Evolutionary conservation across 176 grass and related monocot genomes (phyloP).

Genomic region (Bromus sterilis): DNA sequence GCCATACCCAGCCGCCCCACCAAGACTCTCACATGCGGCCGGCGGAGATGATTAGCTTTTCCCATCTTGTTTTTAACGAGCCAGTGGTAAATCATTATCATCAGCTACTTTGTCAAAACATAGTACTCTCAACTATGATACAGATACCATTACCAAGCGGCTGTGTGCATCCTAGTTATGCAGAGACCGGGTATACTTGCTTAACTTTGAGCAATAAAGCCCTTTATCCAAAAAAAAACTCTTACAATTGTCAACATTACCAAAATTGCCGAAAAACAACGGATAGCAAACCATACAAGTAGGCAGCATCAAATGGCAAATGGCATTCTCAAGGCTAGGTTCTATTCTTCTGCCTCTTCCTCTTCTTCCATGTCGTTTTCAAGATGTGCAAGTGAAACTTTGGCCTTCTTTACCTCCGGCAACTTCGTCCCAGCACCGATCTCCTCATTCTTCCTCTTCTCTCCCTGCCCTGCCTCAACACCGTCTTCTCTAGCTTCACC

Average conservation of each 20-base stretch:
- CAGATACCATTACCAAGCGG: background rate
- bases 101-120: background rate
- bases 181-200: too few relatives aligned
- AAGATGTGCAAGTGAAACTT: conserved; percentile 84
- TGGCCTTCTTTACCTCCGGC: conserved; percentile 41
- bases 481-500: conserved; percentile 19
- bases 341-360: conserved; percentile 31
- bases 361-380: conserved; percentile 61
- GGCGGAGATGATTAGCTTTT: too few relatives aligned
- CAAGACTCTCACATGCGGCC: too few relatives aligned
- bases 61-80: background rate
- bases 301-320: background rate
- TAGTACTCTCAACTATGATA: background rate
- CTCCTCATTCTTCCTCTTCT: conserved; percentile 59
- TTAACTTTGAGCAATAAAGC: too few relatives aligned
- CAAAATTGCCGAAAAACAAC: background rate
- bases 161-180: too few relatives aligned
- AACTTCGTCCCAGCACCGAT: conserved; percentile 1
- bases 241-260: background rate
- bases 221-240: too few relatives aligned
- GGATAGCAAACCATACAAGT: background rate
- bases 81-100: background rate
- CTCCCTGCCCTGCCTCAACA: conserved; percentile 18
- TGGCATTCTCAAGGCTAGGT: background rate
- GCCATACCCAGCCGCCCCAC: too few relatives aligned